Evolutionary conservation across 441 rosid species (phyloP).

Genomic region (Populus hybrid): DNA sequence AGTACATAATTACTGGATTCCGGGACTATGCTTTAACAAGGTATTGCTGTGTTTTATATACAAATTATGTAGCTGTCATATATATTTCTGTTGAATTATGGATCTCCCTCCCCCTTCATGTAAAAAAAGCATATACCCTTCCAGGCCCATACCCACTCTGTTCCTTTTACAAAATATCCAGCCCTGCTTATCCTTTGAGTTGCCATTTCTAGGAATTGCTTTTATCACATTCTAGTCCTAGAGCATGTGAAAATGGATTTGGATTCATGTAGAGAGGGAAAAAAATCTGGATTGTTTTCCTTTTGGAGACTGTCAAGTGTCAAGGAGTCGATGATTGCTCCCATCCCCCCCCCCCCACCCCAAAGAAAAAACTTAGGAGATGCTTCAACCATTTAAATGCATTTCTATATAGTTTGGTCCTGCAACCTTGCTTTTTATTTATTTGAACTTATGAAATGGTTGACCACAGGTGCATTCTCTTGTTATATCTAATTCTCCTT

Average conservation of each 20-base stretch:
- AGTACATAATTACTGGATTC: slow-evolving; percentile 74
- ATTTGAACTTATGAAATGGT: not conserved
- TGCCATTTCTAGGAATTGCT: not conserved
- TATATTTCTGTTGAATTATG: not conserved
- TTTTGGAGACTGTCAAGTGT: not conserved
- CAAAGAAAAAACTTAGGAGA: not conserved
- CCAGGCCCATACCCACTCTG: not conserved
- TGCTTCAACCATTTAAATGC: not conserved
- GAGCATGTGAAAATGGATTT: not conserved
- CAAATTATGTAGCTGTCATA: not conserved
- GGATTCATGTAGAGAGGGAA: not conserved
- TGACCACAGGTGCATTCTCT: not conserved
- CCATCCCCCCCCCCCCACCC: not conserved
- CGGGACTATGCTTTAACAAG: slow-evolving; percentile 93
- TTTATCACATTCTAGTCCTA: not conserved
- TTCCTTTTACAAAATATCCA: not conserved
- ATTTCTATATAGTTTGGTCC: not conserved
- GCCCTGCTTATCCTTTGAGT: not conserved
- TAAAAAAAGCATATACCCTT: not conserved
- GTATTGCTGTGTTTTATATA: slow-evolving; percentile 28
- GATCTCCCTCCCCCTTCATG: not conserved
- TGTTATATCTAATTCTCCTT: not conserved
- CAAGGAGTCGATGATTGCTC: not conserved
- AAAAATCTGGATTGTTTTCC: not conserved
- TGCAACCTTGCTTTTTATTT: not conserved